Conservation (phyloP, 2,329 filamentous ascomycete genomes). For the Bisporella sp. region DNA sequence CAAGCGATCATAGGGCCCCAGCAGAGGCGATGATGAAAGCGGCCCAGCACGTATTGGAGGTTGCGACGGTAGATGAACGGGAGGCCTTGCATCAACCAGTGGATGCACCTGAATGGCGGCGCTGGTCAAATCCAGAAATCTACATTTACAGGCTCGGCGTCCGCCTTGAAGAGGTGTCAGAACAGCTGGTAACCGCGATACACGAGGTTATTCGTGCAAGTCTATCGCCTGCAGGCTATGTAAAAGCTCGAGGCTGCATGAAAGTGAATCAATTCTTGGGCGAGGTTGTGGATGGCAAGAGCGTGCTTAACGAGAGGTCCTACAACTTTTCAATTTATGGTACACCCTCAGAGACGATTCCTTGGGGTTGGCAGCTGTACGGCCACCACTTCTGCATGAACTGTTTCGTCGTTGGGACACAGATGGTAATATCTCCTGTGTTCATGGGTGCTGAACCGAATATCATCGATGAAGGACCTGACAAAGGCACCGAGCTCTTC, state of each 20-base stretch:
- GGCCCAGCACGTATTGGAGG: neutral
- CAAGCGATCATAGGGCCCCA: conserved; percentile 8
- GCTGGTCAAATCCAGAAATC: conserved; percentile 14
- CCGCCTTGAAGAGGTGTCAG: conserved; percentile 8
- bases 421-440: conserved; percentile 64
- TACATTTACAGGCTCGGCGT: conserved; percentile 3
- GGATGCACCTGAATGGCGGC: conserved; percentile 29
- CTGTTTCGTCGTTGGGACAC: conserved; percentile 55
- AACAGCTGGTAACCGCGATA: conserved; percentile 4
- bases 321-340: conserved; percentile 13
- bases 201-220: conserved; percentile 6
- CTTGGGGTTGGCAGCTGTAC: conserved; percentile 37
- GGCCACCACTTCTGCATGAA: conserved; percentile 72
- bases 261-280: conserved; percentile 10
- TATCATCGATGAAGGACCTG: conserved; percentile 10
- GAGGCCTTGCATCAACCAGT: conserved; percentile 50
- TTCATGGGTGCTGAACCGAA: conserved; percentile 78
- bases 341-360: conserved; percentile 4
- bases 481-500: conserved; percentile 2
- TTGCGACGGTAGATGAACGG: conserved; percentile 3
- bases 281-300: conserved; percentile 5
- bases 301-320: conserved; percentile 8
- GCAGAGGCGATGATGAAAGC: conserved; percentile 42
- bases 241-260: conserved; percentile 7
- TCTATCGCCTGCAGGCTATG: conserved; percentile 9